A percentile compares a stretch with the other conserved stretches of the same genome.
Evolutionary conservation across 2,329 filamentous ascomycete species (phyloP).

Genomic region (Penicillium sp.): DNA sequence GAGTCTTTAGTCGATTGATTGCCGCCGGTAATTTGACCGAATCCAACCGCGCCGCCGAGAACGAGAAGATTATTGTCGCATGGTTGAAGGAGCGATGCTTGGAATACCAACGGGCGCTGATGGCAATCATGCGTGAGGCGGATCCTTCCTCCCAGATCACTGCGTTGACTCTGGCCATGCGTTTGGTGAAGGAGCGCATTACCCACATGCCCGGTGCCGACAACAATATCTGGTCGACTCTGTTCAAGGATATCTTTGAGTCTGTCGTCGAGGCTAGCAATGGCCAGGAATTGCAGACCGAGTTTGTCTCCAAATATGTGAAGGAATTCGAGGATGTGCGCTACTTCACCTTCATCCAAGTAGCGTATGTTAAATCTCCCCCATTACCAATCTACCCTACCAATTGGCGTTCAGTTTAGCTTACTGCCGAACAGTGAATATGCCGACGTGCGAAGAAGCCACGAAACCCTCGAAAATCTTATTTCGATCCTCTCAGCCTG

Average conservation of each 20-base stretch:
- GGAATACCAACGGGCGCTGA: conserved; percentile 69
- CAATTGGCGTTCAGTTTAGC: too few species aligned
- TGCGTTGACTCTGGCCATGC: conserved; percentile 79
- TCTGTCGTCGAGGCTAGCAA: conserved; percentile 63
- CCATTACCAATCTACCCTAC: not conserved
- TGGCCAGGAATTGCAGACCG: conserved; percentile 64
- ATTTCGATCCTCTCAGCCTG: conserved; percentile 53
- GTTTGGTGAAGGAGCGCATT: conserved; percentile 78
- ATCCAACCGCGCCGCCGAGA: conserved; percentile 68
- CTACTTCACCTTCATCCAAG: conserved; percentile 76
- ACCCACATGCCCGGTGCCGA: conserved; percentile 64
- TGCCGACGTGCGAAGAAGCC: conserved; percentile 29
- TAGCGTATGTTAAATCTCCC: conserved; percentile 62
- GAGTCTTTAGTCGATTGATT: conserved; percentile 81
- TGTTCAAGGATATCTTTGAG: conserved; percentile 68
- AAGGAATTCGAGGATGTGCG: conserved; percentile 82
- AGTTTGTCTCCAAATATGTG: conserved; percentile 78
- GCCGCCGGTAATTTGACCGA: conserved; percentile 72
- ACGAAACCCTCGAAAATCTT: conserved; percentile 39
- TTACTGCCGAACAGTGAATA: conserved; percentile 44
- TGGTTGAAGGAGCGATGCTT: conserved; percentile 79
- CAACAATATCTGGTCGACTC: conserved; percentile 71
- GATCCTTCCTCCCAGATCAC: conserved; percentile 68
- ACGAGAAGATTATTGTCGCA: conserved; percentile 72
- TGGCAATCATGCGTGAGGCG: conserved; percentile 63